A percentile compares a stretch with the other conserved stretches of the same genome.
Evolutionary conservation across 768 basidiomycete genomes (phyloP).

Genomic region (Collybiopsis confluens): DNA sequence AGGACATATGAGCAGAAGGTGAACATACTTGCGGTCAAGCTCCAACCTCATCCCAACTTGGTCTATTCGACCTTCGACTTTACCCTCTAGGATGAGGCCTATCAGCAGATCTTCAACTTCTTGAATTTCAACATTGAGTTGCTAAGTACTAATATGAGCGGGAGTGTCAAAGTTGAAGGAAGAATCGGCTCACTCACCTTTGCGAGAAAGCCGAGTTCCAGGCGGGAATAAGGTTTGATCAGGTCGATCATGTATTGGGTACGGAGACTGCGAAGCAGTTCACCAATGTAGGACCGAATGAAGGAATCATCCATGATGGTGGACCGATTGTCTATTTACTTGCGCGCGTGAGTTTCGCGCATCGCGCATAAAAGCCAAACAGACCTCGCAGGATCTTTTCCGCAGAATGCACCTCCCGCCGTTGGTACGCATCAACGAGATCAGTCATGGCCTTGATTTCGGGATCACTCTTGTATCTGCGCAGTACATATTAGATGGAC

Average conservation of each 20-base stretch:
- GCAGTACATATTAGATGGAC: neutral
- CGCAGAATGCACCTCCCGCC: constrained; percentile 93
- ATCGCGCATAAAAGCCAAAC: constrained; percentile 12
- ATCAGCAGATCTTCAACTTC: constrained; percentile 95
- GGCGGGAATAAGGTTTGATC: constrained; percentile 94
- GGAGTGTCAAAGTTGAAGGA: neutral
- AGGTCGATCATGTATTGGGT: constrained; percentile 97
- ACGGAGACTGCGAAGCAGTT: constrained; percentile 87
- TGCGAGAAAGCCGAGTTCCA: constrained; percentile 90
- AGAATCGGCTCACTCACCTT: constrained; percentile 48
- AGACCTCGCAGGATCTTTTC: constrained; percentile 90
- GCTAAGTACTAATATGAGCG: constrained; percentile 40
- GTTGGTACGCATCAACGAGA: constrained; percentile 94
- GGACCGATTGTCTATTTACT: constrained; percentile 70
- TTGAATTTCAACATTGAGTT: constrained; percentile 88
- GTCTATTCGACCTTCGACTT: constrained; percentile 94
- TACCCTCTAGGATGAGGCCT: constrained; percentile 92
- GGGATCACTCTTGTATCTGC: constrained; percentile 89
- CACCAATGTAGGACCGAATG: constrained; percentile 94
- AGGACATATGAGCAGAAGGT: neutral
- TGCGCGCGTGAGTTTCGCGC: constrained; percentile 1
- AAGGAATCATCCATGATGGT: constrained; percentile 97
- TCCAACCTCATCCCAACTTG: constrained; percentile 93
- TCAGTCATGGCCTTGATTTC: constrained; percentile 99
- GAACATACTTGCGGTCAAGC: constrained; percentile 75